Base-by-base conservation (phyloP, 2,329 filamentous ascomycete species). In the Colletotrichum salicis region DNA sequence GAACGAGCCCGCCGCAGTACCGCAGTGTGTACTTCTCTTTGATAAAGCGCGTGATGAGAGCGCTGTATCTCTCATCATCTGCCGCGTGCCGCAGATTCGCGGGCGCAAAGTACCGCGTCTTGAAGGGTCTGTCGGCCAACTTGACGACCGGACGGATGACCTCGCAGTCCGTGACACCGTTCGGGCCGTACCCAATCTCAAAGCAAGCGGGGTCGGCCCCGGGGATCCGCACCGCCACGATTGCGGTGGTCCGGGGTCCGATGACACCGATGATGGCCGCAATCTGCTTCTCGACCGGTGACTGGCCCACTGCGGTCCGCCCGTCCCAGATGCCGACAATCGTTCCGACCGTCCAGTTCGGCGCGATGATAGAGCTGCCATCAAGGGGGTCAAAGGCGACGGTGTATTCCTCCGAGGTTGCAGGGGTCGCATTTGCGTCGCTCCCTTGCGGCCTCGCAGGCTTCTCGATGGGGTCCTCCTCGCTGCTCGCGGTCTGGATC, bases 311-410 rank as follows among this genome's bases (percentile, higher is more conserved):
- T 0, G 86, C 85, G 0, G 85, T 83, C 0, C 74, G 48, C 2
- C 87, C 87, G 35, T 86, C 83, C 88, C 90, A 92, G 51, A 92
- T 79, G 8, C 89, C 89, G 19, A 90, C 79, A 71, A 92, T 91
- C 58, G 88, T 86, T 27, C 88, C 88, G 10, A 90, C 88, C 0
- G 86, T 83, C 87, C 87, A 90, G 76, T 89, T 89, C 1, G 88
- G 83, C 0, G 82, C 86, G 55, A 90, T 88, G 75, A 90, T 89
- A 73, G 87, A 91, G 78, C 87, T 89, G 12, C 90, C 90, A 74
- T 92, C 90, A 0, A 92, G 84, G 0, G 90, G 90, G 74, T 92
- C 90, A 74, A 91, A 92, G 0, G 88, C 89, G 10, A 91, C 79
- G 0, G 89, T 86, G 79, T 91, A 91, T 33, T 80, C 76, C 74